A percentile compares a stretch with the other conserved stretches of the same genome.
Evolutionary conservation across 441 rosid species (phyloP).

Genomic region (Raphanus hybrid): DNA sequence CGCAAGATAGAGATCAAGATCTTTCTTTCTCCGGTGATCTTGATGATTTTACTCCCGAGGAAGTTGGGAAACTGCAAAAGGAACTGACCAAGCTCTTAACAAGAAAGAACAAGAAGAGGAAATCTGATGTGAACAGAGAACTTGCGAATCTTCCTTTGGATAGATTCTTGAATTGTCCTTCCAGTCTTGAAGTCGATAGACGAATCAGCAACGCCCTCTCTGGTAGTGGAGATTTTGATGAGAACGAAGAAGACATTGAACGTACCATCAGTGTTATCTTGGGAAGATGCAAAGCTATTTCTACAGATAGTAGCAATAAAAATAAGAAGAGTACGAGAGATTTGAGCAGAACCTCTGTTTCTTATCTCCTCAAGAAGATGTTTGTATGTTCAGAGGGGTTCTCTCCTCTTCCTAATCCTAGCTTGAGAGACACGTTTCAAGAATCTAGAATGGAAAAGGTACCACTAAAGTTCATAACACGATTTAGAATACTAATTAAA

Average conservation of each 20-base stretch:
- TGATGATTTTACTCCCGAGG: conserved; percentile 83
- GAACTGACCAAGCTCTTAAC: conserved; percentile 76
- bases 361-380: conserved; percentile 84
- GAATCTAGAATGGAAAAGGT: conserved; percentile 99
- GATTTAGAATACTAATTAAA: not conserved
- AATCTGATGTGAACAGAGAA: conserved; percentile 53
- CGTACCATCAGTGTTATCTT: conserved; percentile 84
- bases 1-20: conserved; percentile 29
- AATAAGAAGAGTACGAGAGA: conserved; percentile 35
- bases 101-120: conserved; percentile 51
- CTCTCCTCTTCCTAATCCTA: conserved; percentile 56
- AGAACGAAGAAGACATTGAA: conserved; percentile 73
- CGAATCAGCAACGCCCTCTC: conserved; percentile 54
- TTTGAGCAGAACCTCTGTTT: conserved; percentile 69
- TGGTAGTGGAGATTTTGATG: conserved; percentile 39
- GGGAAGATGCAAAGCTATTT: conserved; percentile 85
- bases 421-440: conserved; percentile 76
- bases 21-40: conserved; percentile 53
- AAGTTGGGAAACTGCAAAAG: conserved; percentile 84
- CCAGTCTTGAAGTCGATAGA: conserved; percentile 90
- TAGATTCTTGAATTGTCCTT: conserved; percentile 95
- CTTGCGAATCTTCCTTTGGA: conserved; percentile 74
- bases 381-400: conserved; percentile 72
- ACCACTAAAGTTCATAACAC: conserved; percentile 2
- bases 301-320: conserved; percentile 60